Base-by-base conservation (phyloP, 306 rosid genomes). In the Vigna hirtella region DNA sequence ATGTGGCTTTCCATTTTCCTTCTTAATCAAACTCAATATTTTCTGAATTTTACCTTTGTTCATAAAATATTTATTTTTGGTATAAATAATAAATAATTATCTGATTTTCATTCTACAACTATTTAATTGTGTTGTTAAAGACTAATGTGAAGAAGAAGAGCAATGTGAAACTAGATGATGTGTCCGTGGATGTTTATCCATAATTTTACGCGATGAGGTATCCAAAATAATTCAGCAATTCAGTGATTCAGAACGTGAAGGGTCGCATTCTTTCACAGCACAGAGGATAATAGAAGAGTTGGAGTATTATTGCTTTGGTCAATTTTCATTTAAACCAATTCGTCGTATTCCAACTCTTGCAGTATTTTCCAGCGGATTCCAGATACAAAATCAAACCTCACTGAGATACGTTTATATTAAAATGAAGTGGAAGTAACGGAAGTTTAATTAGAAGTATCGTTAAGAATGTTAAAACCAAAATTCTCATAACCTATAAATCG, bases 251-350 rank as follows among this genome's bases (percentile, higher is more conserved):
- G 81, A 49, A 12, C 32, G 51, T 62, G 68, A 62, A 52, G 56
- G 78, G 82, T 82, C 85, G 53, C 79, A 55, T 53, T 62, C 65
- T 32, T 16, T 34, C 8, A 58, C 11, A 32, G 56, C 49, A 77
- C 6, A 64, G 6, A 6, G 55, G 13, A 22, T 30, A 36, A 17
- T n/a, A 63, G 12, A 36, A 38, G 71, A 47, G 73, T 11, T 70
- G 38, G 47, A 72, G 56, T 17, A 53, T 62, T 47, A 72, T 34
- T 52, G 70, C 64, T 62, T 47, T 36, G 3, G 70, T 70, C 81
- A 52, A 64, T 62, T 73, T 49, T 74, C 76, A 48, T 78, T 81
- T 70, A 73, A 48, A 83, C 47, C 70, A 58, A 18, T 22, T 77
- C 32, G 22, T 72, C 43, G 17, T 50, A 61, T 73, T 17, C 47